Evolutionary conservation across 345 rosid genomes (phyloP).

Genomic region (Brassica incana): DNA sequence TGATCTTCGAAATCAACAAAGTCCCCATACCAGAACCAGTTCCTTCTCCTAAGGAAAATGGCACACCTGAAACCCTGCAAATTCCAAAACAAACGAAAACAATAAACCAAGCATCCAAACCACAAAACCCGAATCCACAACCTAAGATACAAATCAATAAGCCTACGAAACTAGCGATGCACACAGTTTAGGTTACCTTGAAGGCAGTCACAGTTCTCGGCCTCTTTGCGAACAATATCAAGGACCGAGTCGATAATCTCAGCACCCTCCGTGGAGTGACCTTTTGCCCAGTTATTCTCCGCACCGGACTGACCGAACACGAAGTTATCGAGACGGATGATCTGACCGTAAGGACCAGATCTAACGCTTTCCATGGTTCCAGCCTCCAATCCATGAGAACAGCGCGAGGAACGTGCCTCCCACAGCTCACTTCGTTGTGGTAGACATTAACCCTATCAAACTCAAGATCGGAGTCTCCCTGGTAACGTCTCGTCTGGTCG

Average conservation of each 20-base stretch:
- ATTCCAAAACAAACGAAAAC: background rate
- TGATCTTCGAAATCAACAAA: background rate
- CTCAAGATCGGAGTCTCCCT: background rate
- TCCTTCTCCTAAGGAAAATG: background rate
- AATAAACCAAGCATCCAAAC: too few relatives aligned
- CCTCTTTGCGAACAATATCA: background rate
- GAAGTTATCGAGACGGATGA: background rate
- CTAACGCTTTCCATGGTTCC: background rate
- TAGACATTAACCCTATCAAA: background rate
- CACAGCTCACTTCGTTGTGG: background rate
- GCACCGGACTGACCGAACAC: background rate
- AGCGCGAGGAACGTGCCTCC: background rate
- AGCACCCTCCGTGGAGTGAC: background rate
- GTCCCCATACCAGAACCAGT: background rate
- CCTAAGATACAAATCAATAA: background rate
- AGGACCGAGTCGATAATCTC: background rate
- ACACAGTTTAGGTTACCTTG: background rate
- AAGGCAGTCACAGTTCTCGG: background rate
- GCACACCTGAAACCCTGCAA: background rate
- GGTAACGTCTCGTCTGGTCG: background rate
- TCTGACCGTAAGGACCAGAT: background rate
- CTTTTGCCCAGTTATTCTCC: background rate
- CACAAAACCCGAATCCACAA: background rate
- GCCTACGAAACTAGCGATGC: background rate
- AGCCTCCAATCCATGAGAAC: background rate